Evolutionary conservation across 257 asterid species (phyloP).

Genomic region (Rauvolfia tetraphylla): DNA sequence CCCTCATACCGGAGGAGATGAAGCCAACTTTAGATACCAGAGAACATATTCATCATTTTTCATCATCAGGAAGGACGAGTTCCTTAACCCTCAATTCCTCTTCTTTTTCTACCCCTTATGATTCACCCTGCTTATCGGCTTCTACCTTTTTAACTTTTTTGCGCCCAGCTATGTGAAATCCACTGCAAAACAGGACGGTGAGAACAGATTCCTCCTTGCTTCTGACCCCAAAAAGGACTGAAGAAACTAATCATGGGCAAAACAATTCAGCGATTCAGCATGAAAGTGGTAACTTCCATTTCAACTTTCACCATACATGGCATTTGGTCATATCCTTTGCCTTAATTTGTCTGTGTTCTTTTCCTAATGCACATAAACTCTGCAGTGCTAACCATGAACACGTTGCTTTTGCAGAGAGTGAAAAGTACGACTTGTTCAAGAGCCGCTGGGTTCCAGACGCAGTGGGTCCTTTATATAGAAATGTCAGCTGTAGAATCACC

Average conservation of each 20-base stretch:
- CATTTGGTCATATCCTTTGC: too few relatives aligned
- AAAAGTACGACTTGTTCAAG: slow-evolving; percentile 45
- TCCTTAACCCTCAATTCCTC: not conserved
- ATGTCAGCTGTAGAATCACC: slow-evolving; percentile 55
- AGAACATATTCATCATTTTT: not conserved
- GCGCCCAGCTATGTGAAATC: not conserved
- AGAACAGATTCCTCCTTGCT: not conserved
- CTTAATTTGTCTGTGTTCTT: too few relatives aligned
- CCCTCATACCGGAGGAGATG: not conserved
- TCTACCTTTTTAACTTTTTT: not conserved
- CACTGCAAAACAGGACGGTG: not conserved
- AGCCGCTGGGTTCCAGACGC: slow-evolving; percentile 53
- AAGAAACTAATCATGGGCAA: not conserved
- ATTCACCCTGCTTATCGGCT: not conserved
- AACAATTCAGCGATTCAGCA: not conserved
- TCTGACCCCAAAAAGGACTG: not conserved
- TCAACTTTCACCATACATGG: too few relatives aligned
- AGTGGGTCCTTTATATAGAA: slow-evolving; percentile 42
- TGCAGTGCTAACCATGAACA: not conserved
- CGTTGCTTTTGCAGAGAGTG: slow-evolving; percentile 5
- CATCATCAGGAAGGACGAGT: not conserved
- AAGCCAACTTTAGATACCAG: not conserved
- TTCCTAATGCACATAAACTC: too few relatives aligned
- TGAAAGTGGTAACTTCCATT: not conserved
- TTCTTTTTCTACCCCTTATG: not conserved